Percentiles rank a stretch among this genome's conserved stretches.
Conservation (phyloP, 805 yeast genomes). For the Candida qinlingensis region DNA sequence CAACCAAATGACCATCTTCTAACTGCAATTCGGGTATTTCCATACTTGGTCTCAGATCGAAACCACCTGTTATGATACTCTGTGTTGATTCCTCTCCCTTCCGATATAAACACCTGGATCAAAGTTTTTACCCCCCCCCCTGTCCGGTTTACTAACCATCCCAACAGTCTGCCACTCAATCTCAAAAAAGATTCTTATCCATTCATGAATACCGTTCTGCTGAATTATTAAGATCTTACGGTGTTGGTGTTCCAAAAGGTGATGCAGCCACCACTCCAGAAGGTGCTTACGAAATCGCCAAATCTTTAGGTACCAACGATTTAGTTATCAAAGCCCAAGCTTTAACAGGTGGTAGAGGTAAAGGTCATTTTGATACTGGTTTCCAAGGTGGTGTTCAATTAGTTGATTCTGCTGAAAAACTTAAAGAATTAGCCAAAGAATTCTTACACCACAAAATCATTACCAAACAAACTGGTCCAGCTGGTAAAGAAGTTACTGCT, state of each 20-base stretch:
- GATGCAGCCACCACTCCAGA: constrained; percentile 85
- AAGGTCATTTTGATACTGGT: constrained; percentile 95
- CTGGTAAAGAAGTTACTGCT: constrained; percentile 95
- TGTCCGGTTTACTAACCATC: neutral
- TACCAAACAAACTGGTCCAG: constrained; percentile 97
- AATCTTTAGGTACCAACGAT: constrained; percentile 67
- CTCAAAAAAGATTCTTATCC: constrained; percentile 65
- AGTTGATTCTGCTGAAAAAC: constrained; percentile 80
- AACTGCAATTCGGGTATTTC: too few relatives aligned
- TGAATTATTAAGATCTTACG: constrained; percentile 70
- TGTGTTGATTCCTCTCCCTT: neutral
- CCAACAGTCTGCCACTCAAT: constrained; percentile 11
- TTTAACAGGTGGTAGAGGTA: constrained; percentile 99
- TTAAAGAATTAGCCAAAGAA: constrained; percentile 75
- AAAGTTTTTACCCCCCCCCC: neutral
- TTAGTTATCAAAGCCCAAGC: constrained; percentile 98
- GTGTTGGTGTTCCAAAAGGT: constrained; percentile 89
- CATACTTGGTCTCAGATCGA: too few relatives aligned
- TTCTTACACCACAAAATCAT: constrained; percentile 91
- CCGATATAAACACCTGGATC: neutral
- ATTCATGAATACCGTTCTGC: constrained; percentile 97
- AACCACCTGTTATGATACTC: too few relatives aligned
- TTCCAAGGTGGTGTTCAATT: constrained; percentile 95
- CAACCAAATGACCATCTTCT: too few relatives aligned
- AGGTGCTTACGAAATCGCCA: constrained; percentile 81